A percentile compares a stretch with the other conserved stretches of the same genome.
phyloP scores from a whole-genome alignment of 1,284 basidiomycete genomes.

The Ustilago loliicola region DNA sequence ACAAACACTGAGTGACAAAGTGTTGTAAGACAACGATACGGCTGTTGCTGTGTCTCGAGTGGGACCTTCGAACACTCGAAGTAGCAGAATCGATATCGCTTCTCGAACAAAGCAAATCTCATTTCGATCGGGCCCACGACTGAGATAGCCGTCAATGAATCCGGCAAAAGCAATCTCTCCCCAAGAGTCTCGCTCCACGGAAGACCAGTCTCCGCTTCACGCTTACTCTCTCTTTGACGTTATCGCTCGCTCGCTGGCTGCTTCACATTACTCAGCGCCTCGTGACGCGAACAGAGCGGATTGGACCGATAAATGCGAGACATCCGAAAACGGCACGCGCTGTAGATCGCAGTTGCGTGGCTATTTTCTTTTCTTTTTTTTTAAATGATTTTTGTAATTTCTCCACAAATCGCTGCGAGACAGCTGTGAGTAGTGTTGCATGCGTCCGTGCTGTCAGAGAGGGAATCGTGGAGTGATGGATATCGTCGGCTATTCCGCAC shows the following conservation, averaged over 20 bases:
- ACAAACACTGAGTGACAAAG: no score
- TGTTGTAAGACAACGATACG: no score
- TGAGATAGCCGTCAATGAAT: neutral
- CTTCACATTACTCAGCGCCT: neutral
- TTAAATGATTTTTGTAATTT: neutral
- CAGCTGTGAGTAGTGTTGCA: neutral
- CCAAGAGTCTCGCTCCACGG: neutral
- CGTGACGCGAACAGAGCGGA: conserved; percentile 4
- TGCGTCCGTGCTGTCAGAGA: conserved; percentile 7
- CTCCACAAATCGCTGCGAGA: conserved; percentile 11
- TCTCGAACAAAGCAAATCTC: neutral
- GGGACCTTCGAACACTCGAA: no score
- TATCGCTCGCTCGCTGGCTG: neutral
- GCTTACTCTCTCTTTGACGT: neutral
- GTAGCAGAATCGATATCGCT: conserved; percentile 2
- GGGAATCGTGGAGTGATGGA: neutral
- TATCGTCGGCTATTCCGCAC: conserved; percentile 48
- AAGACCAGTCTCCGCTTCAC: neutral
- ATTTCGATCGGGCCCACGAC: neutral
- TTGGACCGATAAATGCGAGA: conserved; percentile 37
- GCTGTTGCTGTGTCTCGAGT: no score
- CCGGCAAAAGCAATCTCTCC: neutral
- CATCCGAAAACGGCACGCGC: conserved; percentile 13
- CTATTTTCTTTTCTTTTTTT: neutral
- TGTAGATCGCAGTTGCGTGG: neutral